Percentiles rank a stretch among this genome's conserved stretches.
Evolutionary conservation across 495 filamentous ascomycete species (phyloP).

Genomic region (Penicillium dipodomyicola): DNA sequence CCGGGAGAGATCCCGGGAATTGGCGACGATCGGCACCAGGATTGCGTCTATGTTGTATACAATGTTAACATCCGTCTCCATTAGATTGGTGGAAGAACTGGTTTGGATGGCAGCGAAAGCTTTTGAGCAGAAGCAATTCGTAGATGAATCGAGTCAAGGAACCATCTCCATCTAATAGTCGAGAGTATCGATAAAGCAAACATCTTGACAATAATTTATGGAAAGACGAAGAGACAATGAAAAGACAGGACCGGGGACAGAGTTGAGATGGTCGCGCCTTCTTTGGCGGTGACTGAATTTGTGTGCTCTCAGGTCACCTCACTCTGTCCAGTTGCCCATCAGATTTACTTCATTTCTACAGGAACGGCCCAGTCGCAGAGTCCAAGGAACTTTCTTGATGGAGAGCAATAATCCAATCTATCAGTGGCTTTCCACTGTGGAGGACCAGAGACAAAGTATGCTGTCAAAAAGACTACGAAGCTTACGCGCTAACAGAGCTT

Average conservation of each 20-base stretch:
- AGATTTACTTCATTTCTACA: neutral
- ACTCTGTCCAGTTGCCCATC: neutral
- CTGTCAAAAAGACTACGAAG: neutral
- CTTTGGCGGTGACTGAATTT: neutral
- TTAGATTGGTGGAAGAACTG: neutral
- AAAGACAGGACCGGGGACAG: neutral
- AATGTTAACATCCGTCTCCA: neutral
- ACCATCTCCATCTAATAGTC: neutral
- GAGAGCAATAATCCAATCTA: constrained; percentile 3
- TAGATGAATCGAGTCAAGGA: neutral
- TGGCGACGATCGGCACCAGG: constrained; percentile 20
- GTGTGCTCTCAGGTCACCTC: neutral
- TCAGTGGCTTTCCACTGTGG: constrained; percentile 6
- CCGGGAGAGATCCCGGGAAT: constrained; percentile 18
- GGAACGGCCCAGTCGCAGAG: neutral
- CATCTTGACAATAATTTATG: neutral
- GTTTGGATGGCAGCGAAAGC: neutral
- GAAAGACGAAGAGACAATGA: constrained; percentile 16
- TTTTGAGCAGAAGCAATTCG: neutral
- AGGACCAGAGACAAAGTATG: neutral
- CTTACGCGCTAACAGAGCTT: neutral
- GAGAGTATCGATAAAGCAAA: neutral
- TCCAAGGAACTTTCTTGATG: neutral
- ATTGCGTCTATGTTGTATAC: constrained; percentile 17
- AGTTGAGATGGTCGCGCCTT: constrained; percentile 3